Conservation (phyloP, 345 rosid species). For the Eucalyptus cladocalyx region DNA sequence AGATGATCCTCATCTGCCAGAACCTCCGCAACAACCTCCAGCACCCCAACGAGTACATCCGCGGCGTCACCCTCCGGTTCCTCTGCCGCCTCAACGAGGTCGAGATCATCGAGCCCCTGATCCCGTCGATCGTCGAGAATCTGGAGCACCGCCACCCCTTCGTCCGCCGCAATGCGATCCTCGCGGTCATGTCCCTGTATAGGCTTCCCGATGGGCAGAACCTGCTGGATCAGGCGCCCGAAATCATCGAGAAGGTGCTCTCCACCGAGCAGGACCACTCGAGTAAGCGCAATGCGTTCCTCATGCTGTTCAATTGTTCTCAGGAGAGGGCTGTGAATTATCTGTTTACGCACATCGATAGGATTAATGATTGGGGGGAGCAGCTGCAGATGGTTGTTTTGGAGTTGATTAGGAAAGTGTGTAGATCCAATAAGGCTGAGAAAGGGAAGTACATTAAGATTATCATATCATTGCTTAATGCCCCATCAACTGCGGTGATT, state of each 20-base stretch:
- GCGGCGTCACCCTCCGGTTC: constrained; percentile 38
- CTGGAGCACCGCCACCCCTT: constrained; percentile 13
- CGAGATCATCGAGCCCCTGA: constrained; percentile 13
- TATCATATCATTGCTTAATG: constrained; percentile 2
- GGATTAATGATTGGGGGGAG: constrained; percentile 9
- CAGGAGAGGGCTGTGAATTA: constrained; percentile 9
- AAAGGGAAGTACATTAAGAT: constrained; percentile 15
- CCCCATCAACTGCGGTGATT: constrained; percentile 6
- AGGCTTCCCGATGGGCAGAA: constrained; percentile 7
- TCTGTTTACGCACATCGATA: constrained; percentile 8
- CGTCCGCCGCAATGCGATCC: constrained; percentile 13
- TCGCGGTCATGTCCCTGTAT: constrained; percentile 7
- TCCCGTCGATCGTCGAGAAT: constrained; percentile 5
- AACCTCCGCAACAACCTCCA: constrained; percentile 92
- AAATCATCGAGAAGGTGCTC: constrained; percentile 6
- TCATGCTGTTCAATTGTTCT: constrained; percentile 7
- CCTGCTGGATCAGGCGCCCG: constrained; percentile 5
- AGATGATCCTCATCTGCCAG: constrained; percentile 95
- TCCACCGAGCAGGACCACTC: constrained; percentile 9
- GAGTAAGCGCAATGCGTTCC: constrained; percentile 12
- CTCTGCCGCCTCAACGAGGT: constrained; percentile 5
- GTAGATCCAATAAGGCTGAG: constrained; percentile 6
- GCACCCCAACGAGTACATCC: constrained; percentile 90
- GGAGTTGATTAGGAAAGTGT: constrained; percentile 9
- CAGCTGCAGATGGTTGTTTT: constrained; percentile 11